These are phyloP conservation scores for Barnettozyma botsteinii DNA, from an alignment of 805 yeast species.

Conservation along the genomic window DNA sequence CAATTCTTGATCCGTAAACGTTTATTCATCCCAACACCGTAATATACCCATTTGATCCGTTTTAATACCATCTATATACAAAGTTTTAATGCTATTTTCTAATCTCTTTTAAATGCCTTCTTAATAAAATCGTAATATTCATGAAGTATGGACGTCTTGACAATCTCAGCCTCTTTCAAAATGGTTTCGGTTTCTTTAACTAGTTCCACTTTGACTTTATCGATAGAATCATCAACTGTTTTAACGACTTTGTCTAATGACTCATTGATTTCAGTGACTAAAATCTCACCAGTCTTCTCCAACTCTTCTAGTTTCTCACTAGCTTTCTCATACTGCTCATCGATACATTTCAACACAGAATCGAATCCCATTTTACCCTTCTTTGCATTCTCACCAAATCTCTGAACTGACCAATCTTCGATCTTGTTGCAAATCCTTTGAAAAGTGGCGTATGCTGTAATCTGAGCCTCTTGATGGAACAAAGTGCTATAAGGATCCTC, in stretches of 20 bases:
- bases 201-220: conserved; percentile 43
- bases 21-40: too few species aligned
- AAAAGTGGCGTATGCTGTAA: conserved; percentile 77
- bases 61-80: not conserved
- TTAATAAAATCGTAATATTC: conserved; percentile 22
- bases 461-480: conserved; percentile 80
- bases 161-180: conserved; percentile 24
- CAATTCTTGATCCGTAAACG: too few species aligned
- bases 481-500: conserved; percentile 45
- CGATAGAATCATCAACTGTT: conserved; percentile 26
- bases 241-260: conserved; percentile 25
- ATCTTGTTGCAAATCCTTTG: conserved; percentile 67
- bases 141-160: conserved; percentile 18
- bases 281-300: conserved; percentile 27
- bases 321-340: conserved; percentile 23
- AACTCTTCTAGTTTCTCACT: conserved; percentile 9
- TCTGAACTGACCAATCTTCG: conserved; percentile 87
- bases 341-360: conserved; percentile 53
- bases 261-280: conserved; percentile 15
- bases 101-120: conserved; percentile 18
- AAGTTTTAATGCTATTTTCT: not conserved
- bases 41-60: too few species aligned
- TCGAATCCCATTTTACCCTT: conserved; percentile 86
- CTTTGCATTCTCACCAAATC: conserved; percentile 83
- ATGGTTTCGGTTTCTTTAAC: conserved; percentile 34